A percentile compares a stretch with the other conserved stretches of the same genome.
These are phyloP conservation scores for Alternaria brassicae DNA, from an alignment of 2,329 filamentous ascomycete genomes.

Conservation along the genomic window DNA sequence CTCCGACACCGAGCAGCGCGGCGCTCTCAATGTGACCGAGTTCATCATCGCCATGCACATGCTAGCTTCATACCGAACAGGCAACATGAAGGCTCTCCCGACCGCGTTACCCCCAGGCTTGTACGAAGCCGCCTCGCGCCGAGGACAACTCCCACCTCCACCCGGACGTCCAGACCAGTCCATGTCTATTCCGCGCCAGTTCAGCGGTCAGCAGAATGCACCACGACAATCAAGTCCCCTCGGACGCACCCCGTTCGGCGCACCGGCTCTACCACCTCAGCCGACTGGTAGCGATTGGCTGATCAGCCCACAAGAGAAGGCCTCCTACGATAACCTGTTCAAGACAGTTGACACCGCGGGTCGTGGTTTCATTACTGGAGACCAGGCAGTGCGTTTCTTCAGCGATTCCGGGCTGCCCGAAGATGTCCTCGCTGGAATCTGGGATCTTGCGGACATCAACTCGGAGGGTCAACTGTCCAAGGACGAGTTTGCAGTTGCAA, in stretches of 20 bases:
- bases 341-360: conserved; percentile 80
- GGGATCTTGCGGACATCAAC: conserved; percentile 95
- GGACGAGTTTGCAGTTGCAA: conserved; percentile 95
- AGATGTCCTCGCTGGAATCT: conserved; percentile 89
- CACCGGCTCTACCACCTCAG: conserved; percentile 59
- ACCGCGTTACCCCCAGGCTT: conserved; percentile 81
- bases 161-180: conserved; percentile 57
- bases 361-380: conserved; percentile 85
- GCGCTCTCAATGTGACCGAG: conserved; percentile 83
- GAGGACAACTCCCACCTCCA: conserved; percentile 54
- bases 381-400: conserved; percentile 93
- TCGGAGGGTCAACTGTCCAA: conserved; percentile 83
- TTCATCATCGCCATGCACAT: conserved; percentile 99
- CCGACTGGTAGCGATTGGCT: conserved; percentile 76
- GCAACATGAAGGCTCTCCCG: conserved; percentile 79
- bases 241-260: conserved; percentile 58
- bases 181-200: conserved; percentile 78
- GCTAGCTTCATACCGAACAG: conserved; percentile 87
- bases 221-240: conserved; percentile 67
- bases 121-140: conserved; percentile 85
- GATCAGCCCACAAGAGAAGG: conserved; percentile 82
- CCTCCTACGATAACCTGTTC: conserved; percentile 86
- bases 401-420: conserved; percentile 90
- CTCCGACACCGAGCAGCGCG: conserved; percentile 90
- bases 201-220: conserved; percentile 68